phyloP scores from a whole-genome alignment of 129 eudicot genomes.

The Centaurea solstitialis region DNA sequence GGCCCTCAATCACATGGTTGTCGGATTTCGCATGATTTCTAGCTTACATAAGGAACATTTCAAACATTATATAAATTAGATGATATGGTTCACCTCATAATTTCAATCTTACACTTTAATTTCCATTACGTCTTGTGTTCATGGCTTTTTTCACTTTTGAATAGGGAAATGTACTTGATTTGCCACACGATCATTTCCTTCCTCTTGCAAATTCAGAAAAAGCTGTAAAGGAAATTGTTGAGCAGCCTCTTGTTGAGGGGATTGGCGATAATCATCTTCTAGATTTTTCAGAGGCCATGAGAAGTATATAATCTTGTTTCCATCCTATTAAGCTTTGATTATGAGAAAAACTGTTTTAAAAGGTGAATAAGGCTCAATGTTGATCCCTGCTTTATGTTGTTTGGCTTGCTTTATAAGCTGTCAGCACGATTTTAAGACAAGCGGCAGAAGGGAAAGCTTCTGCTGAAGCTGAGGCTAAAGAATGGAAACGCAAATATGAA shows the following conservation, averaged over 20 bases:
- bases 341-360: not conserved
- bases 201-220: slow-evolving; percentile 47
- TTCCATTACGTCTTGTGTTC: slow-evolving; percentile 7
- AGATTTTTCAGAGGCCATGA: slow-evolving; percentile 79
- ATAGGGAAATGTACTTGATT: slow-evolving; percentile 40
- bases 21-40: not conserved
- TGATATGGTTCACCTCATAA: not conserved
- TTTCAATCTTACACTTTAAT: not conserved
- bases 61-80: not conserved
- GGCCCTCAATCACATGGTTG: no score
- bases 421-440: slow-evolving; percentile 64
- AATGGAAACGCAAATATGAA: slow-evolving; percentile 87
- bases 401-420: slow-evolving; percentile 45
- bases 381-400: not conserved
- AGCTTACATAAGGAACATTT: not conserved
- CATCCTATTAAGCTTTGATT: not conserved
- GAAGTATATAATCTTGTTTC: slow-evolving; percentile 43
- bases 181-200: slow-evolving; percentile 47
- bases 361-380: not conserved
- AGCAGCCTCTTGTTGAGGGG: slow-evolving; percentile 56
- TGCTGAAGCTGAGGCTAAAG: slow-evolving; percentile 82
- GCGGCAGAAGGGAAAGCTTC: slow-evolving; percentile 82
- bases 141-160: not conserved
- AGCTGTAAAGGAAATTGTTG: slow-evolving; percentile 52
- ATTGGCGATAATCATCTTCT: slow-evolving; percentile 66